Evolutionary conservation across 2,329 filamentous ascomycete genomes (phyloP), one percentile per base, ranked within the genome.

Genomic region (Tolypocladium album): DNA sequence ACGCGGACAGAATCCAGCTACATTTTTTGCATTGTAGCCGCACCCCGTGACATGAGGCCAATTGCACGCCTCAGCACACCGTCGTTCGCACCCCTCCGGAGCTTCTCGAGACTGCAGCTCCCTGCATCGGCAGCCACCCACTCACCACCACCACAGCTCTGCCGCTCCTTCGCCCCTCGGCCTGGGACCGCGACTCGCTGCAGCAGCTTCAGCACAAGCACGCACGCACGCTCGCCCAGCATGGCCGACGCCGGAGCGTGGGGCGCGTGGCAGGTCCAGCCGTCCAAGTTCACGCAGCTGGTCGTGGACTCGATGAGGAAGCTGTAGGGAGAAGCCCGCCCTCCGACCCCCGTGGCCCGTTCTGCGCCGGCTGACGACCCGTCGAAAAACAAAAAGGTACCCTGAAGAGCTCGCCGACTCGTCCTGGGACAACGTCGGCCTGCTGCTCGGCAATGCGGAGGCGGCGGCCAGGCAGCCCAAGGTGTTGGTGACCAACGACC

Each of bases 351-450:
- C 8, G 15, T 7, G 38, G 3, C 17, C 53, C 45, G 22, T 27
- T 50, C 36, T 6, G 38, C 38, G n/a, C 12, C 34, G 13, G 57
- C 45, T 53, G 47, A 40, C 17, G 5, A 9, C 39, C 22, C n/a
- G 55, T 8, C 56, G 11, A 94, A 3, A 31, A 3, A 31, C 27
- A 31, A 31, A 36, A 13, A 94, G 92, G 61, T 99, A 96, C 71
- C 94, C 94, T 0, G 90, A 95, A 70, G 85, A 86, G 62, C 80
- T 97, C 50, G 94, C 94, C 12, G 94, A 97, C 71, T 88, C 87
- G 67, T 86, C 88, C 65, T 99, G 92, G 82, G 94, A 99, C 72
- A 99, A 99, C 70, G 96, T 95, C n/a, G 94, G 94, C 57, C 82
- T 97, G 58, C 81, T 96, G 57, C 68, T 81, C 59, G 75, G 75